Conservation (phyloP, 768 basidiomycete genomes). For the Hygrophorus pudorinus region DNA sequence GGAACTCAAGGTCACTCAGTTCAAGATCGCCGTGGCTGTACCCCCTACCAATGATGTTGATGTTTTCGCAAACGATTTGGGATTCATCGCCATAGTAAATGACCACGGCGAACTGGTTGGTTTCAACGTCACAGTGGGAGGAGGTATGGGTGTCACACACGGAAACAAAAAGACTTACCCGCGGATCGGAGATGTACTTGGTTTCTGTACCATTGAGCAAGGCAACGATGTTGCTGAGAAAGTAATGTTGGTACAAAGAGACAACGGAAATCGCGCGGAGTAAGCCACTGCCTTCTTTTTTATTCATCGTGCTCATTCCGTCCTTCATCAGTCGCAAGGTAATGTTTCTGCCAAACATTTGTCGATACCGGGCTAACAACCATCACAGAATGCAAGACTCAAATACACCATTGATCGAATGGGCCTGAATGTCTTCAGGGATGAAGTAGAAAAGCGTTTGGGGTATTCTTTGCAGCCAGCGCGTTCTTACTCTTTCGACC, state of each 20-base stretch:
- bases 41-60: conserved; percentile 97
- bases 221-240: conserved; percentile 83
- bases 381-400: conserved; percentile 64
- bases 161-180: conserved; percentile 99
- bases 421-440: conserved; percentile 80
- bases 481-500: conserved; percentile 71
- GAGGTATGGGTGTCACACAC: conserved; percentile 99
- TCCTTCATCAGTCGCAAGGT: conserved; percentile 42
- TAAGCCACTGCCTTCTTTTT: conserved; percentile 28
- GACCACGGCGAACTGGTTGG: conserved; percentile 69
- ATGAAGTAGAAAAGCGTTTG: conserved; percentile 81
- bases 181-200: conserved; percentile 75
- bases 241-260: conserved; percentile 88
- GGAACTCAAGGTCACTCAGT: conserved; percentile 34
- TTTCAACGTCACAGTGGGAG: conserved; percentile 91
- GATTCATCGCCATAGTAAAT: conserved; percentile 90
- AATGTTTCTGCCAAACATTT: conserved; percentile 6
- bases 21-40: conserved; percentile 94
- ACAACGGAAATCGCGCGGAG: conserved; percentile 94
- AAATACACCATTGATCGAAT: conserved; percentile 98
- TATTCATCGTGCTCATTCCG: conserved; percentile 1
- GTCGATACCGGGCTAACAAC: conserved; percentile 7
- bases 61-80: conserved; percentile 90
- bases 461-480: conserved; percentile 70
- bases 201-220: conserved; percentile 87